Evolutionary conservation across 1,284 basidiomycete species (phyloP).

Genomic region (Ganoderma boninense): DNA sequence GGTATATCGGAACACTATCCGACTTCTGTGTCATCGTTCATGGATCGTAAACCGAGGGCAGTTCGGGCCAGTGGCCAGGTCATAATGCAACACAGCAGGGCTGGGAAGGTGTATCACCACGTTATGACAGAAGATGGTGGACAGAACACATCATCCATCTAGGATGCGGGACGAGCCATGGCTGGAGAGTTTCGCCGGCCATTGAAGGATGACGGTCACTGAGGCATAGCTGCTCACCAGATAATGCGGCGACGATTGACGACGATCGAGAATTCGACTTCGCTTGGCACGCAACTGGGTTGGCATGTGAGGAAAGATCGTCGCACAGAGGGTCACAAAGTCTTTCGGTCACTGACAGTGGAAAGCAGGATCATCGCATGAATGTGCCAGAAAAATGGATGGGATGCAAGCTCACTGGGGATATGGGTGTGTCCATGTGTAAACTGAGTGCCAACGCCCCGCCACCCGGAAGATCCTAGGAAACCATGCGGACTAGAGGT

Average conservation of each 20-base stretch:
- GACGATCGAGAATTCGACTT: not conserved
- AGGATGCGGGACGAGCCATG: not conserved
- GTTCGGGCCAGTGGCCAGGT: not conserved
- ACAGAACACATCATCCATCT: not conserved
- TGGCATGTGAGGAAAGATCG: conserved; percentile 4
- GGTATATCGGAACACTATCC: not conserved
- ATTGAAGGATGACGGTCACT: not conserved
- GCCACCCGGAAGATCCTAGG: not conserved
- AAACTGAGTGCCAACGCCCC: not conserved
- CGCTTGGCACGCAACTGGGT: not conserved
- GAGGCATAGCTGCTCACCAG: not conserved
- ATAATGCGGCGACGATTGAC: not conserved
- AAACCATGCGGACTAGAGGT: not conserved
- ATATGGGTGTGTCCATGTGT: not conserved
- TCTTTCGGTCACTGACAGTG: not conserved
- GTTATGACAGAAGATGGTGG: not conserved
- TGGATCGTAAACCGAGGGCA: not conserved
- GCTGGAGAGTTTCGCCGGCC: not conserved
- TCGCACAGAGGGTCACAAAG: not conserved
- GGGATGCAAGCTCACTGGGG: not conserved
- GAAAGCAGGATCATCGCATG: not conserved
- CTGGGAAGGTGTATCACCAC: not conserved
- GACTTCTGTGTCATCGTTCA: not conserved
- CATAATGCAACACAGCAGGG: not conserved
- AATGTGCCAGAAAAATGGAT: not conserved